Evolutionary conservation across 371 early-diverging fungal species (phyloP).

Genomic region (Mucor racemosus): DNA sequence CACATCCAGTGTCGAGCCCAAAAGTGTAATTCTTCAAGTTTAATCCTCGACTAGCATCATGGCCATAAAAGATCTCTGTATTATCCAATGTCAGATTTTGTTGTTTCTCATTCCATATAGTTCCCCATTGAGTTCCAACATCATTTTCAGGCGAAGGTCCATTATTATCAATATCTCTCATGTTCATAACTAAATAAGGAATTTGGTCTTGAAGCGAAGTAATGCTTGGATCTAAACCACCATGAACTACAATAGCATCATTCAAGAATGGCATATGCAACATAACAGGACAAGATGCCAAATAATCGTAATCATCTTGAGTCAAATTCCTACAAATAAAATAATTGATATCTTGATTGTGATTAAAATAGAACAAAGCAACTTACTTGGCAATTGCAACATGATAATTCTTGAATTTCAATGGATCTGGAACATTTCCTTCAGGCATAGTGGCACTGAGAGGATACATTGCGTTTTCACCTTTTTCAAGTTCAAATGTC

Average conservation of each 20-base stretch:
- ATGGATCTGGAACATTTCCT: slow-evolving; percentile 46
- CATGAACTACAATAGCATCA: slow-evolving; percentile 69
- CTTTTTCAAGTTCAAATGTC: slow-evolving; percentile 47
- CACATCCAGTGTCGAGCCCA: slow-evolving; percentile 76
- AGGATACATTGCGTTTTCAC: slow-evolving; percentile 31
- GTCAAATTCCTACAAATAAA: slow-evolving; percentile 42
- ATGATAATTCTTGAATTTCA: slow-evolving; percentile 51
- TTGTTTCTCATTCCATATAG: slow-evolving; percentile 49
- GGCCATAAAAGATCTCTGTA: slow-evolving; percentile 65
- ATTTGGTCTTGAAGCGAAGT: slow-evolving; percentile 28
- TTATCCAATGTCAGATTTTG: slow-evolving; percentile 17
- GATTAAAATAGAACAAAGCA: neutral
- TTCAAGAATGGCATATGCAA: slow-evolving; percentile 58
- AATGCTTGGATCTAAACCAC: slow-evolving; percentile 64
- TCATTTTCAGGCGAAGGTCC: slow-evolving; percentile 39
- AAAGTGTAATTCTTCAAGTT: slow-evolving; percentile 55
- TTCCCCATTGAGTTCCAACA: slow-evolving; percentile 57
- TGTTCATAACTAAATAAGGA: slow-evolving; percentile 62
- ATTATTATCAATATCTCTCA: slow-evolving; percentile 59
- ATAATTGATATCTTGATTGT: neutral
- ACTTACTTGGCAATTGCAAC: slow-evolving; percentile 43
- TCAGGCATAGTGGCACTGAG: slow-evolving; percentile 33
- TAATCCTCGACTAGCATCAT: slow-evolving; percentile 68
- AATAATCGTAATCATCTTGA: slow-evolving; percentile 58
- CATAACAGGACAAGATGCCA: slow-evolving; percentile 64